Percentiles rank a stretch among this genome's conserved stretches.
These are phyloP conservation scores for Salix suchowensis DNA, from an alignment of 345 rosid genomes.

Conservation along the genomic window DNA sequence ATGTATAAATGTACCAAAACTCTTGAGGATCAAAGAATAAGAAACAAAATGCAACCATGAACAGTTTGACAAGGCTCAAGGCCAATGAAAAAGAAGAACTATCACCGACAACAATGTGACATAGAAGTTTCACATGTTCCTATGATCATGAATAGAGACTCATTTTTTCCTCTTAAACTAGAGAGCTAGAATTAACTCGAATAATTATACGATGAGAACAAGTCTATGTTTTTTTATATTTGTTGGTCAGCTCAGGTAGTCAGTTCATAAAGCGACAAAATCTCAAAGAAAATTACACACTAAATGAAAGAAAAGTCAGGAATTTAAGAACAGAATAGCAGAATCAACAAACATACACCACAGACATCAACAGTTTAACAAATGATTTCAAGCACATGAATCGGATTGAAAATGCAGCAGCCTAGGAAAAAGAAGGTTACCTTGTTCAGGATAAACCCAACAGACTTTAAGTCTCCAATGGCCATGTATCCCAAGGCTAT, in stretches of 20 bases:
- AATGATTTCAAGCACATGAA: not conserved
- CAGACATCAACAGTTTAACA: not conserved
- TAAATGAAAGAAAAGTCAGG: not conserved
- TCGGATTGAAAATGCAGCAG: not conserved
- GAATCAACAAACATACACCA: not conserved
- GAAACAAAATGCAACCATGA: not conserved
- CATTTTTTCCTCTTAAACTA: not conserved
- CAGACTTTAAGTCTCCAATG: constrained; percentile 56
- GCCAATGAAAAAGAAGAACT: not conserved
- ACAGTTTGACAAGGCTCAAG: not conserved
- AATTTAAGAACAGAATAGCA: not conserved
- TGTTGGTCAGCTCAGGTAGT: not conserved
- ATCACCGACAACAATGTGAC: not conserved
- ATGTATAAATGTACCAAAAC: not conserved
- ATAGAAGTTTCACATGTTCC: not conserved
- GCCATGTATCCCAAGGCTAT: constrained; percentile 73
- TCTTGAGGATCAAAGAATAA: not conserved
- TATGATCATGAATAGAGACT: not conserved
- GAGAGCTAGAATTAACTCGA: not conserved
- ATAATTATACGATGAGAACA: not conserved
- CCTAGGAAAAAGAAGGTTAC: constrained; percentile 33
- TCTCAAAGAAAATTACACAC: not conserved
- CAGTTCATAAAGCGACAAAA: not conserved
- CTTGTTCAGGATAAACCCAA: constrained; percentile 44
- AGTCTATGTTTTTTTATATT: not conserved